Evolutionary conservation across 495 filamentous ascomycete genomes (phyloP), one percentile per base, ranked within the genome.

Genomic region (Penicillium cinerascens): DNA sequence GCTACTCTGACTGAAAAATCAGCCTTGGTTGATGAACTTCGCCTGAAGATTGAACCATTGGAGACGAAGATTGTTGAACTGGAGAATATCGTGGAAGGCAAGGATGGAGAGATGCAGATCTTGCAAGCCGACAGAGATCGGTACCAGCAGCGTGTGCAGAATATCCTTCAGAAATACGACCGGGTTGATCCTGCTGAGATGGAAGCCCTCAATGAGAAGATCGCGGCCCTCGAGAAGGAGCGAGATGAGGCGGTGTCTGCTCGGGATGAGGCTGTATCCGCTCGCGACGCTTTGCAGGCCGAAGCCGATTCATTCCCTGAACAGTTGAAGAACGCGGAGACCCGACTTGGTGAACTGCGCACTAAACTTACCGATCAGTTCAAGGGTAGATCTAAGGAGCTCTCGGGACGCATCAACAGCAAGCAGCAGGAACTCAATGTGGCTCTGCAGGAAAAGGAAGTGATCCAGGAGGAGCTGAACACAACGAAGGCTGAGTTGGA

Each of bases 121-220:
- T 72, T 96, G 17, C 85, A 92, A 52, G 85, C 89, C 52, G 91
- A 96, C 64, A 82, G 91, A 5, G 92, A 97, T 60, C 83, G 84
- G 23, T 96, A 92, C 84, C 91, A 95, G 63, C 89, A 95, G 70
- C 84, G 95, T 17, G 89, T 89, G 11, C 91, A 97, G 61, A 88
- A 93, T 51, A 96, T 97, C 44, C 81, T 98, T 18, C 88, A 90
- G 55, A 97, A 96, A 60, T 96, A 97, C 65, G 91, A 96, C 56
- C 88, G 93, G 44, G 85, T 95, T 22, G 93, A 98, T 63, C 93
- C 92, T 15, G 88, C 87, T 1, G 92, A 96, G 59, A 80, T 96
- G 51, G 91, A 97, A 60, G 82, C 82, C 52, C 74, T 97, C 48
- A 96, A 92, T 66, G 81, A 84, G 58, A 77, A 85, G 55, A 69